Evolutionary conservation across 176 grass and related monocot genomes (phyloP).

Genomic region (Urochloa ruziziensis): DNA sequence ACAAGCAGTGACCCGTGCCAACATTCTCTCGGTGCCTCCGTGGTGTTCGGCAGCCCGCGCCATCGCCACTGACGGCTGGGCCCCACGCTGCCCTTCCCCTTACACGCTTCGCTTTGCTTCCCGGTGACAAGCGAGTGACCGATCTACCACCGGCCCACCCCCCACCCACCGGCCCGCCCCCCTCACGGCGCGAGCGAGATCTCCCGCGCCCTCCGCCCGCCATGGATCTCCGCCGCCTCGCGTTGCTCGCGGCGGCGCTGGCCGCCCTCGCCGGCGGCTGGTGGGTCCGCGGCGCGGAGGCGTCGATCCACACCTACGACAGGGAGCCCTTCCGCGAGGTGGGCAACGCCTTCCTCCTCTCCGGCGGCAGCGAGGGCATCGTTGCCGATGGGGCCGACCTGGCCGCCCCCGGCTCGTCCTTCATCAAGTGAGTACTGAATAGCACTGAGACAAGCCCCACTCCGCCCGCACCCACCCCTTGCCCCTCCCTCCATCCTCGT

Average conservation of each 20-base stretch:
- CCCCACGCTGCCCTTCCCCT: background rate
- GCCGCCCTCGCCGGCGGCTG: slow-evolving; percentile 18
- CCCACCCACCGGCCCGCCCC: background rate
- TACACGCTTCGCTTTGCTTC: background rate
- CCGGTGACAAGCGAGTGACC: slow-evolving; percentile 41
- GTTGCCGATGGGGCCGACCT: slow-evolving; percentile 45
- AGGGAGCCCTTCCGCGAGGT: slow-evolving; percentile 91
- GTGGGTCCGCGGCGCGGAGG: slow-evolving; percentile 40
- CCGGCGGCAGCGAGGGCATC: slow-evolving; percentile 95
- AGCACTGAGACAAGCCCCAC: background rate
- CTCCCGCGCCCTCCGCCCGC: background rate
- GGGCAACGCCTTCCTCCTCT: slow-evolving; percentile 96
- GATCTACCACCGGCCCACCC: slow-evolving; percentile 39
- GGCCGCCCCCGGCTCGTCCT: slow-evolving; percentile 23
- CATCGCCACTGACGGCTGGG: background rate
- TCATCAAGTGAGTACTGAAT: slow-evolving; percentile 54
- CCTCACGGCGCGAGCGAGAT: slow-evolving; percentile 20
- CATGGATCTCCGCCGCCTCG: slow-evolving; percentile 71
- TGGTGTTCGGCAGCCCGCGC: too few species aligned
- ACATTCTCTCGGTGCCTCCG: too few species aligned
- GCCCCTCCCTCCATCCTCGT: too few species aligned
- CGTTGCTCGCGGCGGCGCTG: slow-evolving; percentile 18
- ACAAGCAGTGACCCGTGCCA: background rate
- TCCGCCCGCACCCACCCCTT: background rate
- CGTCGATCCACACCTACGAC: slow-evolving; percentile 92